phyloP scores from a whole-genome alignment of 2,329 filamentous ascomycete species.

The Madurella mycetomatis region DNA sequence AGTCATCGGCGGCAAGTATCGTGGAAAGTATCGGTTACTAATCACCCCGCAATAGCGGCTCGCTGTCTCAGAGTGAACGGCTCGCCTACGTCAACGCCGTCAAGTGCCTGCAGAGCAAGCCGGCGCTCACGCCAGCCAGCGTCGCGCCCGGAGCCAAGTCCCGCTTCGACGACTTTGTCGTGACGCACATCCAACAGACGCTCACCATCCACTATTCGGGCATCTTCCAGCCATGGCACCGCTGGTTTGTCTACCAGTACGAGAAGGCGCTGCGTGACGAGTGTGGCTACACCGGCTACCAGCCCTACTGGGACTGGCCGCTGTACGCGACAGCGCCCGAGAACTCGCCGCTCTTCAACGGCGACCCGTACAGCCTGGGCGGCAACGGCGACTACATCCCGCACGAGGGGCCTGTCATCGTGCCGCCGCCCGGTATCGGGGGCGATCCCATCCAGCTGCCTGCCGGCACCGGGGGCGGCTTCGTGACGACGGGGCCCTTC shows the following conservation, averaged over 20 bases:
- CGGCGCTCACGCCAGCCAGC: neutral
- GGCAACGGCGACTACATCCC: slow-evolving; percentile 39
- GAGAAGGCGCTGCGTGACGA: slow-evolving; percentile 29
- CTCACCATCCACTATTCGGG: slow-evolving; percentile 40
- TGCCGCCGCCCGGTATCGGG: slow-evolving; percentile 23
- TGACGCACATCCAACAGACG: slow-evolving; percentile 46
- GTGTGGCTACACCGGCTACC: slow-evolving; percentile 36
- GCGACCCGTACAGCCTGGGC: slow-evolving; percentile 39
- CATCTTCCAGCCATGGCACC: slow-evolving; percentile 32
- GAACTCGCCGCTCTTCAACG: slow-evolving; percentile 45
- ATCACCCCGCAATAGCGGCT: slow-evolving; percentile 29
- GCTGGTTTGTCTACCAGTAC: slow-evolving; percentile 28
- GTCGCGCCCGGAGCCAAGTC: slow-evolving; percentile 39
- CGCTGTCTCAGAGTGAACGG: slow-evolving; percentile 28
- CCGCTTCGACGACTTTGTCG: slow-evolving; percentile 48
- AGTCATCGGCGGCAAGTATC: neutral
- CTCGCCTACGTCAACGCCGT: slow-evolving; percentile 42
- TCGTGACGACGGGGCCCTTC: slow-evolving; percentile 48
- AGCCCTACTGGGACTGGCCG: slow-evolving; percentile 45
- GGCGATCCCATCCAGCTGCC: slow-evolving; percentile 30
- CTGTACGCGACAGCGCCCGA: slow-evolving; percentile 30
- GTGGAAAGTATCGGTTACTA: slow-evolving; percentile 23
- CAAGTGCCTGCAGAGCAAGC: slow-evolving; percentile 37
- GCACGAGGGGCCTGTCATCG: slow-evolving; percentile 21
- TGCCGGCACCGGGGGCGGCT: slow-evolving; percentile 52